These are phyloP conservation scores for Zoysia pacifica DNA, from an alignment of 176 grass and related monocot genomes.

Conservation along the genomic window DNA sequence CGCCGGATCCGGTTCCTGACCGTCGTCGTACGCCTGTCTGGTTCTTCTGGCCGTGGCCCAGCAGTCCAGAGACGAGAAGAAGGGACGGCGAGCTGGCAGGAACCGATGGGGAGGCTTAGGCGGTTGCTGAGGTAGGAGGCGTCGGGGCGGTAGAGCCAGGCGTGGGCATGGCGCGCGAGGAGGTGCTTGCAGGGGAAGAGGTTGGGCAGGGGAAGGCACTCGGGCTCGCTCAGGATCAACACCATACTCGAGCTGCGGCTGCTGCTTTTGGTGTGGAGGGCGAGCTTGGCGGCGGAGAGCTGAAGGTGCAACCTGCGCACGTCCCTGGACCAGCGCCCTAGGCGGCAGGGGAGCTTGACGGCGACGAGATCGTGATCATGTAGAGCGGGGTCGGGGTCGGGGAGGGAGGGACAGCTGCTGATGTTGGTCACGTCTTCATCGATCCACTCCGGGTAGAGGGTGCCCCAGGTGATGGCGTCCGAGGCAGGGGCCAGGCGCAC, in stretches of 20 bases:
- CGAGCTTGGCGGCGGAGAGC: conserved; percentile 66
- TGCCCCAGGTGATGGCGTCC: conserved; percentile 53
- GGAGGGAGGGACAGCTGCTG: conserved; percentile 56
- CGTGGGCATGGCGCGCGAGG: conserved; percentile 40
- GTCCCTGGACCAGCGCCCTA: conserved; percentile 53
- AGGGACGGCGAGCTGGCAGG: conserved; percentile 61
- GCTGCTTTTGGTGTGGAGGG: background rate
- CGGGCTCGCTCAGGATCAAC: conserved; percentile 36
- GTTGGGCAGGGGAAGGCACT: conserved; percentile 66
- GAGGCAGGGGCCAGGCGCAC: conserved; percentile 47
- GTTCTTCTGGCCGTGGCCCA: too few species aligned
- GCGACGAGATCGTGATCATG: conserved; percentile 51
- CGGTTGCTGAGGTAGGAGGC: conserved; percentile 32
- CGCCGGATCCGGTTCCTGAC: background rate
- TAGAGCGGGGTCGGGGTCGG: conserved; percentile 22
- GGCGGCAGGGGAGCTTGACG: conserved; percentile 62
- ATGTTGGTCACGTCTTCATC: conserved; percentile 52
- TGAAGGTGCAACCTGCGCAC: conserved; percentile 79
- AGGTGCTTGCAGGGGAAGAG: conserved; percentile 70
- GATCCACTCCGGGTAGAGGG: conserved; percentile 73
- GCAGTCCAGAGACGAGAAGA: background rate
- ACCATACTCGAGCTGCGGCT: conserved; percentile 12
- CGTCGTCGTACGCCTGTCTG: too few species aligned
- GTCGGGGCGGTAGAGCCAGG: conserved; percentile 56
- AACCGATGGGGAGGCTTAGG: conserved; percentile 57